Evolutionary conservation across 768 basidiomycete species (phyloP).

Genomic region (Leucocoprinus leucothites): DNA sequence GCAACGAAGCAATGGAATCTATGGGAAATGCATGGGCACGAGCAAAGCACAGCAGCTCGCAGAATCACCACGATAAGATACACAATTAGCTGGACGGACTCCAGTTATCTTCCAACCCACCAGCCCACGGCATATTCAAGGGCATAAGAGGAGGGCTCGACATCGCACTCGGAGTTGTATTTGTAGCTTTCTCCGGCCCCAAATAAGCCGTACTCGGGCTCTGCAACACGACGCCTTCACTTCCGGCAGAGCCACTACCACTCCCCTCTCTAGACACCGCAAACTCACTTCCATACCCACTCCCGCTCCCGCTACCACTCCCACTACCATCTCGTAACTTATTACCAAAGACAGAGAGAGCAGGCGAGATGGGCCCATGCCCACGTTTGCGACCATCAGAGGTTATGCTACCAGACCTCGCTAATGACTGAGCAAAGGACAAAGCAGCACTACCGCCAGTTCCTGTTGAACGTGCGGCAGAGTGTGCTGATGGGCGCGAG

Average conservation of each 20-base stretch:
- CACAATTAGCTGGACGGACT: slow-evolving; percentile 22
- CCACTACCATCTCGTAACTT: slow-evolving; percentile 19
- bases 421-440: slow-evolving; percentile 34
- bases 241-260: slow-evolving; percentile 4
- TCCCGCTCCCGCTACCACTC: slow-evolving; percentile 13
- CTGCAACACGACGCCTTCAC: slow-evolving; percentile 14
- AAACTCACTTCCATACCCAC: neutral
- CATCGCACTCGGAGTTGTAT: neutral
- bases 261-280: neutral
- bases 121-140: slow-evolving; percentile 38
- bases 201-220: slow-evolving; percentile 20
- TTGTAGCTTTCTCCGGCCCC: neutral
- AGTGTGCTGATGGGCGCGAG: slow-evolving; percentile 49
- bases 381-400: slow-evolving; percentile 45
- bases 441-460: slow-evolving; percentile 27
- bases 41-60: too few species aligned
- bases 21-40: too few species aligned
- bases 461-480: slow-evolving; percentile 21
- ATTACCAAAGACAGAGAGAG: slow-evolving; percentile 48
- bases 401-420: slow-evolving; percentile 51
- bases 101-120: slow-evolving; percentile 38
- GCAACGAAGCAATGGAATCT: neutral
- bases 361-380: slow-evolving; percentile 37
- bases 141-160: slow-evolving; percentile 21
- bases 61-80: too few species aligned